Conservation (phyloP, 352 stramenopile species). For the Albugo candida region DNA sequence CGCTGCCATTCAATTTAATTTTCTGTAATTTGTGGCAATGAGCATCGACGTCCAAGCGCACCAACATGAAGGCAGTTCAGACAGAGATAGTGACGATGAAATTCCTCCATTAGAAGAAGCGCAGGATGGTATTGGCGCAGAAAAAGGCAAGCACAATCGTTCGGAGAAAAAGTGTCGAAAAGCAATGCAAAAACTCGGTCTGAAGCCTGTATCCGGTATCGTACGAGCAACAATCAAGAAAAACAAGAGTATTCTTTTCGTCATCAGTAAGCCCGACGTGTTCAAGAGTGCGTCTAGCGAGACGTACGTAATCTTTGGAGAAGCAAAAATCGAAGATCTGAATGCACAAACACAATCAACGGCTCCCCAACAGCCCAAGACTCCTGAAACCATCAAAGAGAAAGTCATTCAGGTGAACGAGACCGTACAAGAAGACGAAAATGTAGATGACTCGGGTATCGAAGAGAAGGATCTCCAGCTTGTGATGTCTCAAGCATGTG, state of each 20-base stretch:
- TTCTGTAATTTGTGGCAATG: no score
- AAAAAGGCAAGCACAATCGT: constrained; percentile 85
- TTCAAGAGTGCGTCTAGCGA: constrained; percentile 92
- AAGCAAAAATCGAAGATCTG: constrained; percentile 97
- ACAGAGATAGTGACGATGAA: constrained; percentile 57
- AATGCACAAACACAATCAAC: constrained; percentile 68
- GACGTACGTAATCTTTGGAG: constrained; percentile 96
- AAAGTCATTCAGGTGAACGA: constrained; percentile 23
- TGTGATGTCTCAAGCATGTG: constrained; percentile 88
- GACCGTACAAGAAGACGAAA: constrained; percentile 64
- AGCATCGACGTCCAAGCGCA: constrained; percentile 22
- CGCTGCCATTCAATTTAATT: no score
- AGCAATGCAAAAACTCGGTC: constrained; percentile 97
- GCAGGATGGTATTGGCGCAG: constrained; percentile 33
- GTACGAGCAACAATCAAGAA: constrained; percentile 96
- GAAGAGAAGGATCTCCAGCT: constrained; percentile 98
- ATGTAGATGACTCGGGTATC: constrained; percentile 91
- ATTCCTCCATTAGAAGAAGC: constrained; percentile 63
- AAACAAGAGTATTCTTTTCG: constrained; percentile 93
- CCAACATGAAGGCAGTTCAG: constrained; percentile 34
- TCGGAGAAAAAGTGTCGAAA: constrained; percentile 98
- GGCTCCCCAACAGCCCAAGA: constrained; percentile 87
- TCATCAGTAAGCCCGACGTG: constrained; percentile 95
- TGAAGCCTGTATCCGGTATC: constrained; percentile 92
- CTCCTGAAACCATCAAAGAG: constrained; percentile 18